Base-by-base conservation (phyloP, 2,329 filamentous ascomycete species). In the Aspergillus unguis region DNA sequence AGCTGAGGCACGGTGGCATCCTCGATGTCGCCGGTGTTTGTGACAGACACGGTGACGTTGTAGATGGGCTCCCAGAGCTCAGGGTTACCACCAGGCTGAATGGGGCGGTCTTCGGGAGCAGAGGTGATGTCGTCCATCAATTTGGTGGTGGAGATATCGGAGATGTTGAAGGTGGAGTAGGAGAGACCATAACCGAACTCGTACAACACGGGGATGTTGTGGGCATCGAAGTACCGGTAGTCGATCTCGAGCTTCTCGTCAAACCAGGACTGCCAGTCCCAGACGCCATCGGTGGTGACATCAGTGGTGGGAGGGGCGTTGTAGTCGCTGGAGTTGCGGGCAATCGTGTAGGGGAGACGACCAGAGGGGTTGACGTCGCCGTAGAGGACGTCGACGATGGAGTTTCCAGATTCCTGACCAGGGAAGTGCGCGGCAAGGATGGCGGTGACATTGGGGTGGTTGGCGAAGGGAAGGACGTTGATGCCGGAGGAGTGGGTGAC, bases 381-480 rank as follows among this genome's bases (percentile, higher is more conserved):
- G 69, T 92, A 95, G 6, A 96, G 82, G 25, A 96, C 80, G 60
- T 95, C 89, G 10, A 82, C 81, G 48, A 95, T 83, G 3, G 87
- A 81, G 64, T 91, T 89, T 42, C 91, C 91, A 23, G 85, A 88
- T 70, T 95, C 87, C 66, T 95, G 86, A 7, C 91, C 91, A 0
- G 90, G 90, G 26, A 91, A 74, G 62, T 88, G 88, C 36, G 89
- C 90, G 81, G 87, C 94, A 2, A 96, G 70, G 48, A 96, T 91
- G 40, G 89, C 91, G 0, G 89, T 91, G 44, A 95, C 79, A 70
- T 95, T 95, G 38, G 84, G 81, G 70, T 84, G 85, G 50, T 88
- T 74, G 63, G 88, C 85, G 79, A 85, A 92, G 11, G 55, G 54
- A 25, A 59, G 54, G 5, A 95, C 71, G 1, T 91, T 86, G 33